Percentiles rank a stretch among this genome's conserved stretches.
Evolutionary conservation across 306 rosid genomes (phyloP).

Genomic region (Fragaria nilgerrensis): DNA sequence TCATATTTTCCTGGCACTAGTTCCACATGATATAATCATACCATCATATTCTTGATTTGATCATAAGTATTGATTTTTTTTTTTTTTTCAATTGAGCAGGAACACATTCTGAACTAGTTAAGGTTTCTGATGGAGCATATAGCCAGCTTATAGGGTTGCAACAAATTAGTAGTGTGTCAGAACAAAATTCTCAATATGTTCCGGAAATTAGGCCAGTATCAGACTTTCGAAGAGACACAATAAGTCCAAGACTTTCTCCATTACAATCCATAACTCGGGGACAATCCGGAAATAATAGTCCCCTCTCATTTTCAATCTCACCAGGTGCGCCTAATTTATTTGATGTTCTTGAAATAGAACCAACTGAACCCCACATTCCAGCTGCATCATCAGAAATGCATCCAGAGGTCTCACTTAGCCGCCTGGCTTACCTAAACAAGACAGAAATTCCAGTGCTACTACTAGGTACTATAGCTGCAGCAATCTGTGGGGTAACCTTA

Average conservation of each 20-base stretch:
- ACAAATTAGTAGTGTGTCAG: slow-evolving; percentile 35
- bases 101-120: not conserved
- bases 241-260: slow-evolving; percentile 16
- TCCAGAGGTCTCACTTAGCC: slow-evolving; percentile 11
- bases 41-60: not conserved
- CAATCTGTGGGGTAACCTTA: slow-evolving; percentile 1
- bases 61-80: not conserved
- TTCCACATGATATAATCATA: not conserved
- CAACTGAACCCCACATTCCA: not conserved
- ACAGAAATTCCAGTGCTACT: slow-evolving; percentile 24
- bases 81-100: slow-evolving; percentile 6
- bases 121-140: not conserved
- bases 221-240: slow-evolving; percentile 4
- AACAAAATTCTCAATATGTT: not conserved
- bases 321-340: not conserved
- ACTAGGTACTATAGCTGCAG: slow-evolving; percentile 23
- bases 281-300: slow-evolving; percentile 20
- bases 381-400: not conserved
- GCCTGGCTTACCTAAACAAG: slow-evolving; percentile 25
- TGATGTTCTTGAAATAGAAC: not conserved
- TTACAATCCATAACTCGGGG: slow-evolving; percentile 20
- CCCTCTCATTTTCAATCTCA: slow-evolving; percentile 4
- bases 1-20: not conserved
- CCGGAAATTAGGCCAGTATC: slow-evolving; percentile 1
- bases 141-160: slow-evolving; percentile 21